A percentile compares a stretch with the other conserved stretches of the same genome.
phyloP scores from a whole-genome alignment of 2,329 filamentous ascomycete genomes.

The Penicillium sp. region DNA sequence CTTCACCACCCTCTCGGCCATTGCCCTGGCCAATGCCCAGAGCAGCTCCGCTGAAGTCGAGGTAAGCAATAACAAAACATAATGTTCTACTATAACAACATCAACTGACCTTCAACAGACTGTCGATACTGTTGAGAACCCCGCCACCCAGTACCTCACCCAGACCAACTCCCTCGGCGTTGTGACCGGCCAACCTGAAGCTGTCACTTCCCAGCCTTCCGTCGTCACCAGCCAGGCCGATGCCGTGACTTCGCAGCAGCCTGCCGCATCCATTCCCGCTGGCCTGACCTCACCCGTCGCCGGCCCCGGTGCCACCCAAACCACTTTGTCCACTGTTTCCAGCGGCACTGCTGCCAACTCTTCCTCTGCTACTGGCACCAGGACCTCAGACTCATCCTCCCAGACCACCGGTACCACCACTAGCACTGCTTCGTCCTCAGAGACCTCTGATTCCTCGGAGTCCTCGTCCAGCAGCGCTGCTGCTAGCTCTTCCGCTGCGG shows the following conservation, averaged over 20 bases:
- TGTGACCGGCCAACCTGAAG: conserved; percentile 48
- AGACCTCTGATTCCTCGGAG: neutral
- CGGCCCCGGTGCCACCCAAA: conserved; percentile 27
- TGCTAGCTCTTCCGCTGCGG: conserved; percentile 6
- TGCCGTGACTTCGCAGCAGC: conserved; percentile 34
- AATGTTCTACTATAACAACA: neutral
- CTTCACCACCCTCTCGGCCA: conserved; percentile 45
- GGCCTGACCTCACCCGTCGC: conserved; percentile 34
- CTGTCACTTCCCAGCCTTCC: conserved; percentile 35
- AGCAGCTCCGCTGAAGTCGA: conserved; percentile 25
- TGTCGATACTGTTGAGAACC: conserved; percentile 32
- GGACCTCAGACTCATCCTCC: conserved; percentile 17
- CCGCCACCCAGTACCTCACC: conserved; percentile 46
- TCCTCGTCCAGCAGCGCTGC: neutral
- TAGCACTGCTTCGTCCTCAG: conserved; percentile 9
- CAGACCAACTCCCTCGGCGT: conserved; percentile 52
- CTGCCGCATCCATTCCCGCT: conserved; percentile 44
- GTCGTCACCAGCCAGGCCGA: conserved; percentile 34
- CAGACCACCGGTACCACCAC: conserved; percentile 19
- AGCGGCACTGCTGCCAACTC: conserved; percentile 17
- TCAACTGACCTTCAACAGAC: conserved; percentile 28
- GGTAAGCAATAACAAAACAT: conserved; percentile 19
- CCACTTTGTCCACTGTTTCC: conserved; percentile 24
- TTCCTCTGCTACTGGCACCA: conserved; percentile 10
- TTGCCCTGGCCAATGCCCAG: conserved; percentile 46